Evolutionary conservation across 441 rosid species (phyloP).

Genomic region (Pelargonium cotyledonis): DNA sequence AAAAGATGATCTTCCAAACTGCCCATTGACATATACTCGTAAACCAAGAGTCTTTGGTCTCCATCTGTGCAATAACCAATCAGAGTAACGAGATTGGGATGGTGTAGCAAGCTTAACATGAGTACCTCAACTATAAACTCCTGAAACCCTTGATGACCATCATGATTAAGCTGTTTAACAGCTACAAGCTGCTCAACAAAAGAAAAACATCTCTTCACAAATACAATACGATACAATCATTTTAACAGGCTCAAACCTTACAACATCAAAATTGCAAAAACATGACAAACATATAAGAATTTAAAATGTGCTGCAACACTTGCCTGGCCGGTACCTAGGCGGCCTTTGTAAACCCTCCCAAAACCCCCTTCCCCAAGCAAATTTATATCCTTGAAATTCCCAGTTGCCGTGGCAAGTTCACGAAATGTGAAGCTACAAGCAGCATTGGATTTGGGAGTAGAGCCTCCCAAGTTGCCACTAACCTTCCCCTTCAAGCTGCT

Average conservation of each 20-base stretch:
- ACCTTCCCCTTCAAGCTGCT: not conserved
- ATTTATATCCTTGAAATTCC: slow-evolving; percentile 48
- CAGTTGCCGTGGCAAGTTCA: slow-evolving; percentile 53
- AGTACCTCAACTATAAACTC: slow-evolving; percentile 39
- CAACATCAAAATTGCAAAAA: not conserved
- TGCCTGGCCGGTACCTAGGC: slow-evolving; percentile 42
- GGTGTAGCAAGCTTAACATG: slow-evolving; percentile 72
- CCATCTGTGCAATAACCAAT: slow-evolving; percentile 84
- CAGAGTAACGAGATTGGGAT: slow-evolving; percentile 78
- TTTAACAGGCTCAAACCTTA: not conserved
- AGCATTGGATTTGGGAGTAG: not conserved
- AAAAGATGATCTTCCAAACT: slow-evolving; percentile 73
- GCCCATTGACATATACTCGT: slow-evolving; percentile 80
- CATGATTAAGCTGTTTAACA: slow-evolving; percentile 79
- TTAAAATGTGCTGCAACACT: no score
- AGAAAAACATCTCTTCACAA: not conserved
- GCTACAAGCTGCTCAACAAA: slow-evolving; percentile 41
- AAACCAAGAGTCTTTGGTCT: slow-evolving; percentile 81
- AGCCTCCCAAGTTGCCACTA: not conserved
- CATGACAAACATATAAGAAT: no score
- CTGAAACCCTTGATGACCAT: slow-evolving; percentile 77
- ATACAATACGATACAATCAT: not conserved
- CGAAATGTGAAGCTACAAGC: slow-evolving; percentile 34
- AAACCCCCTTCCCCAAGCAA: slow-evolving; percentile 68
- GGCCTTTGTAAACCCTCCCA: slow-evolving; percentile 60